Evolutionary conservation across 495 filamentous ascomycete species (phyloP).

Genomic region (Aspergillus sclerotiicarbonarius): DNA sequence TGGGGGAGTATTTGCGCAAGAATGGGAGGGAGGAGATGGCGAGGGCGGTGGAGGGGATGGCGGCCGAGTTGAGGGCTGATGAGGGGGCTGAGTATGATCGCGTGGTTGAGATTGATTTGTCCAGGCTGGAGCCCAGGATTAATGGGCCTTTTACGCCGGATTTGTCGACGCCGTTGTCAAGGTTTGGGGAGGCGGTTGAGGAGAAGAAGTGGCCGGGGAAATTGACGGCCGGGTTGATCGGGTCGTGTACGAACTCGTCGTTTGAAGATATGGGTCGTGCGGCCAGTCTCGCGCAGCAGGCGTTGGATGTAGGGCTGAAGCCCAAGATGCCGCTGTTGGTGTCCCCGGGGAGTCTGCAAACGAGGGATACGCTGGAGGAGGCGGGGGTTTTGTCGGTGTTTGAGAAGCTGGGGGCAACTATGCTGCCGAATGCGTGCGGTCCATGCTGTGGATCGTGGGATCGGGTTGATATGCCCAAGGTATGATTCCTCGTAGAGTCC

Average conservation of each 20-base stretch:
- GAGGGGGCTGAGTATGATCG: background rate
- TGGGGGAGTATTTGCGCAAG: background rate
- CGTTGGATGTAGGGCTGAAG: background rate
- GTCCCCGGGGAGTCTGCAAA: background rate
- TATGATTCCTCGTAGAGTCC: background rate
- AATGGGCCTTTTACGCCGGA: background rate
- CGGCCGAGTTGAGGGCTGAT: background rate
- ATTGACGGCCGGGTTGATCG: background rate
- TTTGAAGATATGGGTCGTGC: background rate
- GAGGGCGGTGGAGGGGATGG: background rate
- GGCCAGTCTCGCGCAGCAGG: background rate
- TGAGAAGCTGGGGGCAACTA: background rate
- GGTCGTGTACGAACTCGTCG: background rate
- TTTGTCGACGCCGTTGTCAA: background rate
- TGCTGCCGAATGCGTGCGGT: background rate
- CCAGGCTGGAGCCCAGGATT: background rate
- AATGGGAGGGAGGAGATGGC: background rate
- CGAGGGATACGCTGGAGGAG: background rate
- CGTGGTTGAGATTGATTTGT: background rate
- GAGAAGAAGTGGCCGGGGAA: background rate
- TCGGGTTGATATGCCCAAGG: background rate
- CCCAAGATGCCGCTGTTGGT: background rate
- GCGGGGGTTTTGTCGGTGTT: background rate
- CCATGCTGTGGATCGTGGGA: background rate
- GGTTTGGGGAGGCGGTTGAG: background rate